Percentiles rank a stretch among this genome's conserved stretches.
phyloP scores from a whole-genome alignment of 2,329 filamentous ascomycete species.

The Mycogone perniciosa region DNA sequence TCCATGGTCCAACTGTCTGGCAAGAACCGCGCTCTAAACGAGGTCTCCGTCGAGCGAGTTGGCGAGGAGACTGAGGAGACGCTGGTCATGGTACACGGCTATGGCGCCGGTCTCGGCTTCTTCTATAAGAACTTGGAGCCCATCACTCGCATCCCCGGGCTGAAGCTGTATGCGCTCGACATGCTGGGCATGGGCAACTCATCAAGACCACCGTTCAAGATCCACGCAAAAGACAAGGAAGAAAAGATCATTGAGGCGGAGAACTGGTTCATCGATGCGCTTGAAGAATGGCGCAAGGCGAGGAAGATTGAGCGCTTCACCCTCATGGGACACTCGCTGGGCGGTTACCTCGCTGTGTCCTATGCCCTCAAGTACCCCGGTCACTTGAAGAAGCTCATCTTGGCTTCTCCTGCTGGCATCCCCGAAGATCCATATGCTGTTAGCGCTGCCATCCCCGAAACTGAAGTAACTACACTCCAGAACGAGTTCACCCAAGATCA shows the following conservation, averaged over 20 bases:
- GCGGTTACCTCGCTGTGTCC: slow-evolving; percentile 89
- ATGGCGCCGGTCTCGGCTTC: slow-evolving; percentile 91
- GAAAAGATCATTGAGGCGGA: slow-evolving; percentile 84
- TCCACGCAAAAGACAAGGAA: slow-evolving; percentile 73
- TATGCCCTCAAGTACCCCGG: slow-evolving; percentile 97
- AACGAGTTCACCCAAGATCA: slow-evolving; percentile 79
- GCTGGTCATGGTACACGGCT: slow-evolving; percentile 92
- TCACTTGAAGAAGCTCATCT: slow-evolving; percentile 87
- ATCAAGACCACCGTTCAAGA: slow-evolving; percentile 73
- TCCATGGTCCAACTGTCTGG: slow-evolving; percentile 78
- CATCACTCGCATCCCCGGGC: slow-evolving; percentile 68
- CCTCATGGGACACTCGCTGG: slow-evolving; percentile 84
- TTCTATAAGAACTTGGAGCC: slow-evolving; percentile 98
- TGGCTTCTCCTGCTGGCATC: slow-evolving; percentile 89
- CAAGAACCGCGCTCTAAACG: slow-evolving; percentile 82
- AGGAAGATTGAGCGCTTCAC: slow-evolving; percentile 91
- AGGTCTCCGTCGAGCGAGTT: slow-evolving; percentile 81
- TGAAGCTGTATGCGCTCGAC: slow-evolving; percentile 90
- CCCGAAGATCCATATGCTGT: slow-evolving; percentile 91
- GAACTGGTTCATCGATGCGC: slow-evolving; percentile 89
- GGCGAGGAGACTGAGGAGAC: slow-evolving; percentile 77
- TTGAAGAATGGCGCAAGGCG: slow-evolving; percentile 91
- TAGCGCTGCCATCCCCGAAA: slow-evolving; percentile 71
- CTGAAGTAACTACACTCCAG: slow-evolving; percentile 62
- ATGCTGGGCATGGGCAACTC: slow-evolving; percentile 93